These are phyloP conservation scores for Fusarium sp. DNA, from an alignment of 2,329 filamentous ascomycete species.

Conservation along the genomic window DNA sequence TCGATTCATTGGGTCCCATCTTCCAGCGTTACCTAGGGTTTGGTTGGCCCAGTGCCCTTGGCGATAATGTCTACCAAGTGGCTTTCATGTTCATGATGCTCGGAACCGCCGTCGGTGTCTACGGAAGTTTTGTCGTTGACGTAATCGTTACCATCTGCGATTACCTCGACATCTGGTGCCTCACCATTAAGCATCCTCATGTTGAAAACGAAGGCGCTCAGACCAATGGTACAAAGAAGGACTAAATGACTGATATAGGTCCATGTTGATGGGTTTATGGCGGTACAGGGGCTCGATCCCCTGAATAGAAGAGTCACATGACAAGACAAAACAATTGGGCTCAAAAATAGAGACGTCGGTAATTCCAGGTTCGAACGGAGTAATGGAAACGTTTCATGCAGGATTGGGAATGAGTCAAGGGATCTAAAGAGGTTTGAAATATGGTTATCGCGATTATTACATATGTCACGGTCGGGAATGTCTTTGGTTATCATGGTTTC, in stretches of 20 bases:
- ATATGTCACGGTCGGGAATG: slow-evolving; percentile 11
- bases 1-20: slow-evolving; percentile 81
- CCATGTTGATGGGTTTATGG: background rate
- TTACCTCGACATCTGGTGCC: slow-evolving; percentile 97
- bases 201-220: slow-evolving; percentile 53
- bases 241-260: slow-evolving; percentile 23
- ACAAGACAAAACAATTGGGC: background rate
- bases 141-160: slow-evolving; percentile 98
- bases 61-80: slow-evolving; percentile 84
- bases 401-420: background rate
- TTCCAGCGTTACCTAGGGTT: slow-evolving; percentile 68
- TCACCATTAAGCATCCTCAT: slow-evolving; percentile 91
- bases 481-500: background rate
- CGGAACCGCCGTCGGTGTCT: slow-evolving; percentile 87
- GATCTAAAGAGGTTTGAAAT: slow-evolving; percentile 13
- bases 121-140: slow-evolving; percentile 96
- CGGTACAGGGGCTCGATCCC: background rate
- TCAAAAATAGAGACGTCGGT: background rate
- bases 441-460: slow-evolving; percentile 1
- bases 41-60: slow-evolving; percentile 82
- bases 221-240: slow-evolving; percentile 54
- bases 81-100: slow-evolving; percentile 91
- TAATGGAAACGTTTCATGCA: background rate
- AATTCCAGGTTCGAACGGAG: background rate
- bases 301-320: background rate